Evolutionary conservation across 768 basidiomycete genomes (phyloP).

Genomic region (Leccinum uliginosum): DNA sequence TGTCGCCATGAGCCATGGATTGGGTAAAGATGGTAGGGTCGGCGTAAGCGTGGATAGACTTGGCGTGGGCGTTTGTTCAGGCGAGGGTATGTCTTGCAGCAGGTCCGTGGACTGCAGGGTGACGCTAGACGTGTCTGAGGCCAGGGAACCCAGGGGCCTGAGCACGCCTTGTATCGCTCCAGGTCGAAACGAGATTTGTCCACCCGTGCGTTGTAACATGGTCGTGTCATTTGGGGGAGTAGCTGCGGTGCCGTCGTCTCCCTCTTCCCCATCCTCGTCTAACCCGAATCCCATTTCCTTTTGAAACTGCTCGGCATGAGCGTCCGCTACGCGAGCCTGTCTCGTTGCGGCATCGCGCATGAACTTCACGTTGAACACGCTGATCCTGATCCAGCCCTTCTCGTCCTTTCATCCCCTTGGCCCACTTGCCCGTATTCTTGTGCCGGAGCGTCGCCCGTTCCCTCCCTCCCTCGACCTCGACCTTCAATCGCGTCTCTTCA

Average conservation of each 20-base stretch:
- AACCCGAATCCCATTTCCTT: slow-evolving; percentile 56
- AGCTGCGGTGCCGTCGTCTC: slow-evolving; percentile 24
- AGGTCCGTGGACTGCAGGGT: slow-evolving; percentile 52
- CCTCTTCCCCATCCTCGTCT: slow-evolving; percentile 29
- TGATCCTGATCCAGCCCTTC: slow-evolving; percentile 65
- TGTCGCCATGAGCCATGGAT: slow-evolving; percentile 75
- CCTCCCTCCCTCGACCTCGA: slow-evolving; percentile 74
- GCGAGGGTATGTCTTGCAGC: slow-evolving; percentile 31
- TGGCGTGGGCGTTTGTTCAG: slow-evolving; percentile 5
- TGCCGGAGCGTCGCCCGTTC: slow-evolving; percentile 90
- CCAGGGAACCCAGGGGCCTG: neutral
- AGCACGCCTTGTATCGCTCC: slow-evolving; percentile 27
- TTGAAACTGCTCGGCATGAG: slow-evolving; percentile 68
- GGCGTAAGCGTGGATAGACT: slow-evolving; percentile 19
- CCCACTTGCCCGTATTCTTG: slow-evolving; percentile 87
- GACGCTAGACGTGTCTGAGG: neutral
- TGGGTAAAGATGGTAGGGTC: slow-evolving; percentile 31
- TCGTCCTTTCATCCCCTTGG: slow-evolving; percentile 63
- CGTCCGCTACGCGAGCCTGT: slow-evolving; percentile 50
- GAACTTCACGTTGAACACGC: slow-evolving; percentile 95
- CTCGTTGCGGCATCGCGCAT: slow-evolving; percentile 90
- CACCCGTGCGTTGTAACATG: slow-evolving; percentile 56
- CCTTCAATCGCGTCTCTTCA: slow-evolving; percentile 55
- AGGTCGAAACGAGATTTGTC: slow-evolving; percentile 61
- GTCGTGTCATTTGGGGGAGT: slow-evolving; percentile 31